Evolutionary conservation across 2,329 filamentous ascomycete species (phyloP), one percentile per base, ranked within the genome.

Genomic region (Neonectria coccinea): DNA sequence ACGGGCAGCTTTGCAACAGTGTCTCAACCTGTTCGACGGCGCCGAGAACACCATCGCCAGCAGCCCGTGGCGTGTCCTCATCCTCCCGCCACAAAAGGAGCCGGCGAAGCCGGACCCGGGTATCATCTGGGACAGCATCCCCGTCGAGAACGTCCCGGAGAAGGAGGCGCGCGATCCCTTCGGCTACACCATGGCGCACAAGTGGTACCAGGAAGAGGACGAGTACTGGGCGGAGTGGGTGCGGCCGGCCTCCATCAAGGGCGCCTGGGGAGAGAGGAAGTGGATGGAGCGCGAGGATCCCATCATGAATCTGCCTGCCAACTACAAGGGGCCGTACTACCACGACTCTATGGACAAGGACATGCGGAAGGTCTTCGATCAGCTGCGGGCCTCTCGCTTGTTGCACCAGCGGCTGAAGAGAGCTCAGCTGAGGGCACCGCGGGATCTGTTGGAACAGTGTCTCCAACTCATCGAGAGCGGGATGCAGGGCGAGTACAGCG

Each of bases 1-100:
- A 45, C 80, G 84, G 48, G 84, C 82, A 8, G 83, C 79, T 18
- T 72, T 85, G 22, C 82, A 85, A 67, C 77, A 79, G 31, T 77
- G 76, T 18, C 75, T 85, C 33, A 78, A 78, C 44, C 65, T 75
- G 12, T 78, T 83, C 51, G 72, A 75, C 31, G 79, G 71, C 59
- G 41, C 59, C 5, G 82, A 82, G 72, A 83, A 82, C 59, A 71
- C 69, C 45, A 67, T 71, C 7, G 72, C 78, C 42, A 76, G 77
- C 61, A 79, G 75, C 3, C 74, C 77, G 2, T 81, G 78, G 75
- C 76, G 77, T 27, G 76, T 77, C 0, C 71, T 82, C 10, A 69
- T 80, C 7, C 72, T 84, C 1, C 79, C 81, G 2, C 67, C 25
- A 59, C 64, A 64, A 3, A 60, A 39, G 11, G 41, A 58, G 1